These are phyloP conservation scores for Corchorus capsularis DNA, from an alignment of 345 rosid species.

Conservation along the genomic window DNA sequence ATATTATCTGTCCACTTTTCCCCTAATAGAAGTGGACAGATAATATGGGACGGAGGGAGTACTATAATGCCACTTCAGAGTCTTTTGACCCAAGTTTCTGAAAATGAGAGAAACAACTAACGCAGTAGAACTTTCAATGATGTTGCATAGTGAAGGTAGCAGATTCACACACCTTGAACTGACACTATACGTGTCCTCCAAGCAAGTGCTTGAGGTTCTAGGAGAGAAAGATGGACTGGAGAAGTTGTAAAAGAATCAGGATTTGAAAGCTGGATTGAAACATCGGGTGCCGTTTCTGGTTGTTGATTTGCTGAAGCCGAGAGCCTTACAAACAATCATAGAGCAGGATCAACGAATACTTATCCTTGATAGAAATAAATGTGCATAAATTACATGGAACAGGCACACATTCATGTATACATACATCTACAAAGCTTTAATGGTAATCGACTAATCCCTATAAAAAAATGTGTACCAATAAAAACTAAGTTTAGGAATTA, in stretches of 20 bases:
- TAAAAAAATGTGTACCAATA: conserved; percentile 9
- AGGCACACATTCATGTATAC: background rate
- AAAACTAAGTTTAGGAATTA: background rate
- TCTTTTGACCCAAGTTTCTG: background rate
- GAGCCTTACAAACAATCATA: conserved; percentile 46
- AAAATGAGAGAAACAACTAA: background rate
- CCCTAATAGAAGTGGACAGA: no score
- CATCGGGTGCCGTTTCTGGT: conserved; percentile 48
- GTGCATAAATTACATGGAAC: conserved; percentile 10
- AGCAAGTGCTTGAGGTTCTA: conserved; percentile 61
- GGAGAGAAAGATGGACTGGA: conserved; percentile 53
- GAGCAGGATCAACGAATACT: conserved; percentile 6
- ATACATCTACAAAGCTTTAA: background rate
- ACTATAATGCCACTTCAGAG: conserved; percentile 2
- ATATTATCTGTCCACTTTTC: no score
- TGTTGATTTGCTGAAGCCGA: conserved; percentile 40
- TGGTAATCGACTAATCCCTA: background rate
- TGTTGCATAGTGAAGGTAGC: conserved; percentile 8
- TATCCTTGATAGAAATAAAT: background rate
- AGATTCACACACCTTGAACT: conserved; percentile 57
- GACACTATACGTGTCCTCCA: conserved; percentile 89
- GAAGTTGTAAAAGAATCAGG: conserved; percentile 61
- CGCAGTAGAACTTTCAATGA: background rate
- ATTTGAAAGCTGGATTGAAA: conserved; percentile 69
- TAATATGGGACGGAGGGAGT: no score